phyloP scores from a whole-genome alignment of 2,329 filamentous ascomycete genomes.

The Neonectria faginata region DNA sequence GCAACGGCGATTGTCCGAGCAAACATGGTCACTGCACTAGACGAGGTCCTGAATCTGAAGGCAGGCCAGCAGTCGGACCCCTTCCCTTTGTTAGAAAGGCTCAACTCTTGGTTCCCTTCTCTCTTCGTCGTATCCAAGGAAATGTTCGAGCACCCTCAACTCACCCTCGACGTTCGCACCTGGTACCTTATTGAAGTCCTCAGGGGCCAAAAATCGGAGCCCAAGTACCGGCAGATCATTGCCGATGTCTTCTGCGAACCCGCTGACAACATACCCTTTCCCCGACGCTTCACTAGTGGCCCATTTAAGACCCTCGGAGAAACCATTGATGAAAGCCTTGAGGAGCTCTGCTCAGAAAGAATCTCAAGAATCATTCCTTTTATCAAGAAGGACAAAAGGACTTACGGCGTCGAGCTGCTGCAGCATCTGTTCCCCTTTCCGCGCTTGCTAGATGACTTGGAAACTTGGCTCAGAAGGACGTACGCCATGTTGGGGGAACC shows the following conservation, averaged over 20 bases:
- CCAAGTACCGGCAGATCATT: constrained; percentile 37
- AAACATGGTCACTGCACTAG: constrained; percentile 53
- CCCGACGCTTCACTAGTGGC: constrained; percentile 35
- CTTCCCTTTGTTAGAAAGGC: constrained; percentile 46
- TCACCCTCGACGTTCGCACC: constrained; percentile 54
- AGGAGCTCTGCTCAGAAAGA: constrained; percentile 41
- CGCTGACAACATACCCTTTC: constrained; percentile 8
- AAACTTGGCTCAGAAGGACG: constrained; percentile 34
- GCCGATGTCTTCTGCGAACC: constrained; percentile 49
- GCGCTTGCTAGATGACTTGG: constrained; percentile 35
- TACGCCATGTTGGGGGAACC: constrained; percentile 25
- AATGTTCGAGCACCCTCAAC: constrained; percentile 31
- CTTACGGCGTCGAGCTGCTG: constrained; percentile 29
- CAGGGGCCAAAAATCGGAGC: constrained; percentile 20
- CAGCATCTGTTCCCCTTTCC: constrained; percentile 33
- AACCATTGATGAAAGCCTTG: constrained; percentile 19
- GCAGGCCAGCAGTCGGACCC: constrained; percentile 26
- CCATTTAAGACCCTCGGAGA: constrained; percentile 45
- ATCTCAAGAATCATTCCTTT: constrained; percentile 34
- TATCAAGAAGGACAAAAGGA: constrained; percentile 26
- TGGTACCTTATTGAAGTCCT: constrained; percentile 49
- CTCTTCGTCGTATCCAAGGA: constrained; percentile 43
- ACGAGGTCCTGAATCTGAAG: constrained; percentile 41
- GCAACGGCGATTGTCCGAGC: constrained; percentile 44
- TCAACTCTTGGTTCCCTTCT: constrained; percentile 49